Conservation (phyloP, 768 basidiomycete species). For the Roridomyces roridus region DNA sequence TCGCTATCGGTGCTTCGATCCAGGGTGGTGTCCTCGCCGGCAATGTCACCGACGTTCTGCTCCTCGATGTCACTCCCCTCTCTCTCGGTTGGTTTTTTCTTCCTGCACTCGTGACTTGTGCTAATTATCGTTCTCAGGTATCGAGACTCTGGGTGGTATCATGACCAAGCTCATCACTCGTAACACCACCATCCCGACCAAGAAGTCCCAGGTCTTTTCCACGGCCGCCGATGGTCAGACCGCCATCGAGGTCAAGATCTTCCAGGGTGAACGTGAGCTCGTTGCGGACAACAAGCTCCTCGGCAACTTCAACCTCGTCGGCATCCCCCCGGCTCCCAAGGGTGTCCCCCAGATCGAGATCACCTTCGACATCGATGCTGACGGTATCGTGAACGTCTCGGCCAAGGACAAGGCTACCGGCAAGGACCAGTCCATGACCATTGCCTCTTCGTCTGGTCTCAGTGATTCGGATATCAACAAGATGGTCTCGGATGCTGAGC, state of each 20-base stretch:
- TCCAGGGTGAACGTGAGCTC: conserved; percentile 98
- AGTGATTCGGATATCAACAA: conserved; percentile 96
- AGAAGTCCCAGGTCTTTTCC: conserved; percentile 99
- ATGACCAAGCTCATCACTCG: conserved; percentile 99
- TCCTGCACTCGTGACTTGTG: background rate
- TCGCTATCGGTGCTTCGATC: conserved; percentile 97
- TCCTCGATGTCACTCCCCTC: conserved; percentile 94
- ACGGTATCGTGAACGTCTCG: conserved; percentile 96
- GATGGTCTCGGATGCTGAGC: conserved; percentile 95
- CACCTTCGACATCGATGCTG: conserved; percentile 96
- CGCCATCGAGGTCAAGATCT: conserved; percentile 99
- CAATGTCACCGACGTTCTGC: conserved; percentile 93
- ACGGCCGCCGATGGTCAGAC: conserved; percentile 99
- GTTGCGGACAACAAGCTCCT: conserved; percentile 98
- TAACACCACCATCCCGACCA: conserved; percentile 99
- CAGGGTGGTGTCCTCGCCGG: conserved; percentile 98
- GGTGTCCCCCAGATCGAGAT: conserved; percentile 88
- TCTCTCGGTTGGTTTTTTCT: conserved; percentile 75
- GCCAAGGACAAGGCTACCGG: conserved; percentile 93
- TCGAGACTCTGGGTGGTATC: conserved; percentile 98
- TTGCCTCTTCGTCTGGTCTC: conserved; percentile 96
- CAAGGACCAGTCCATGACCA: conserved; percentile 96
- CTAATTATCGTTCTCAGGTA: conserved; percentile 50
- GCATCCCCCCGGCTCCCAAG: conserved; percentile 89
- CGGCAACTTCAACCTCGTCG: conserved; percentile 99